phyloP scores from a whole-genome alignment of 1,139 yeast species.

The Hyphopichia pseudoburtonii region DNA sequence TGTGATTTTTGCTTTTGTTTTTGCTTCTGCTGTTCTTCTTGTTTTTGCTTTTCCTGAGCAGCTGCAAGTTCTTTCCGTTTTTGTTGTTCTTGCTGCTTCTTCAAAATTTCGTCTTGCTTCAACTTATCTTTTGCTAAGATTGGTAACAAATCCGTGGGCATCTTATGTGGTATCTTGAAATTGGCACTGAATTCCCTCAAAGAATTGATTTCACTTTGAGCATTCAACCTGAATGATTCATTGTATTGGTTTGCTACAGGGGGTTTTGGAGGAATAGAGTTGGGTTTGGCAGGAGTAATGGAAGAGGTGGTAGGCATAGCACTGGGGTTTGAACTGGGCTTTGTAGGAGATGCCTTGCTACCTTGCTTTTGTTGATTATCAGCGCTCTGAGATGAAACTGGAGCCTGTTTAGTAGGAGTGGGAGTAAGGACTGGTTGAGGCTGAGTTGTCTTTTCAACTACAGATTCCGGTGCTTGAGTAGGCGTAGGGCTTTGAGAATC shows the following conservation, averaged over 20 bases:
- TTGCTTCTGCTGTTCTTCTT: slow-evolving; percentile 10
- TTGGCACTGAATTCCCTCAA: slow-evolving; percentile 79
- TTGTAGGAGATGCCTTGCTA: not conserved
- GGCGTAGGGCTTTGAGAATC: slow-evolving; percentile 7
- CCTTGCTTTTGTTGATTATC: slow-evolving; percentile 1
- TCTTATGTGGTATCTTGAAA: slow-evolving; percentile 72
- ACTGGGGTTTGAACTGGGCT: slow-evolving; percentile 1
- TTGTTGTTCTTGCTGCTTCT: slow-evolving; percentile 29
- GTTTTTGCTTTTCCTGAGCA: slow-evolving; percentile 8
- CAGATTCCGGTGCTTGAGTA: slow-evolving; percentile 4
- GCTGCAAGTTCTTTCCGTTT: slow-evolving; percentile 13
- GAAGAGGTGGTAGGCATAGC: slow-evolving; percentile 7
- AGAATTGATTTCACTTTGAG: slow-evolving; percentile 74
- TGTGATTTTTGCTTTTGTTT: slow-evolving; percentile 9
- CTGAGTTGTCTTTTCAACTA: no score
- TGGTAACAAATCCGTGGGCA: slow-evolving; percentile 77
- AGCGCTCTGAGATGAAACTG: not conserved
- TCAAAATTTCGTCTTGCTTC: slow-evolving; percentile 60
- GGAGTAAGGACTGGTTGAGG: no score
- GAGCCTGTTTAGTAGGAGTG: no score
- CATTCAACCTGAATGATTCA: slow-evolving; percentile 49
- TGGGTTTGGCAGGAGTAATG: slow-evolving; percentile 20
- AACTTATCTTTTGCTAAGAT: slow-evolving; percentile 67
- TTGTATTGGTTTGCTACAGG: slow-evolving; percentile 22
- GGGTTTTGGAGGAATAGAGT: slow-evolving; percentile 38